Evolutionary conservation across 2,329 filamentous ascomycete genomes (phyloP), one percentile per base, ranked within the genome.

Genomic region (Exophiala alcalophila): DNA sequence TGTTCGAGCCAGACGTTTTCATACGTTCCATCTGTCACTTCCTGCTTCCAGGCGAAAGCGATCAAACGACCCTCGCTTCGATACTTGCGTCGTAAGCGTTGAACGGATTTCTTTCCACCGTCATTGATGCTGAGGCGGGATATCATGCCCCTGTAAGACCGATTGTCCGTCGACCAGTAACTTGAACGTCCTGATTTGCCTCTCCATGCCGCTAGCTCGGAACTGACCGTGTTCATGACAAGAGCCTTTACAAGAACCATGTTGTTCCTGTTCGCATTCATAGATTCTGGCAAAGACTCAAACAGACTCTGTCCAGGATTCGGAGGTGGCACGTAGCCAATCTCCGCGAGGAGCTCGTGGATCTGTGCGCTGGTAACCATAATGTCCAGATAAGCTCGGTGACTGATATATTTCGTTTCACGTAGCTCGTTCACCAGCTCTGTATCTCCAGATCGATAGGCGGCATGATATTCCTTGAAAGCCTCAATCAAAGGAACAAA

Each of bases 191-290:
- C 28, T 32, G 15, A 18, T 20, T 4, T 35, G n/a, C 36, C 41
- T 16, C 33, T 20, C 51, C 51, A 54, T 9, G 42, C 36, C 12
- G 44, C 45, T 14, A 54, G 19, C 16, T 48, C 37, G 6, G 51
- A 24, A 35, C 36, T 44, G n/a, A 47, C 30, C 4, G 46, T 47
- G 23, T 42, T 47, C 12, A 54, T 27, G 4, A 33, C 39, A 8
- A 54, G 32, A n/a, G 45, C 51, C 27, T 47, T 52, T 18, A 54
- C 34, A 2, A 54, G 40, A 9, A 40, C 29, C 30, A 50, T 37
- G 19, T 54, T 46, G 32, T 41, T 16, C 8, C 30, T 27, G 37
- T 54, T 49, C 14, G 15, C 30, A 36, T 54, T 50, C 10, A 52
- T 16, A 27, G 18, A 20, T 10, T 20, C 14, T 9, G 49, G 46